A percentile compares a stretch with the other conserved stretches of the same genome.
Conservation (phyloP, 352 stramenopile genomes). For the Pythium aquatile region DNA sequence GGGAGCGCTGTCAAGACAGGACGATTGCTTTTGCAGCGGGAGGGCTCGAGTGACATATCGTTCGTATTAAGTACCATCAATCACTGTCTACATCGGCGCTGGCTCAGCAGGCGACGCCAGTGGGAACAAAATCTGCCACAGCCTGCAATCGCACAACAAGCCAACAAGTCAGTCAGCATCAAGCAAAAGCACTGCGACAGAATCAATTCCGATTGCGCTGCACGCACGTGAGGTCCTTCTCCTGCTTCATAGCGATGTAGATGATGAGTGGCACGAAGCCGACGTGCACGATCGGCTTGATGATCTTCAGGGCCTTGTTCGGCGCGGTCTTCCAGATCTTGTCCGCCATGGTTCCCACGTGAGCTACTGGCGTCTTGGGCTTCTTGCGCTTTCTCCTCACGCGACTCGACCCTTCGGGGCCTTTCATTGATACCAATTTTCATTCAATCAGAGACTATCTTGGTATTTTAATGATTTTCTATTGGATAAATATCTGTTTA, state of each 20-base stretch:
- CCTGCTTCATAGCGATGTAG: conserved; percentile 78
- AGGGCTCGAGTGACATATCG: neutral
- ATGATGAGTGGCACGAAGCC: conserved; percentile 81
- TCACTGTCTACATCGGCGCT: conserved; percentile 34
- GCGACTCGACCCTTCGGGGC: conserved; percentile 2
- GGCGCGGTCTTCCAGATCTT: conserved; percentile 80
- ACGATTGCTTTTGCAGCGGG: neutral
- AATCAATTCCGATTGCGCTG: neutral
- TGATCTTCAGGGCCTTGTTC: conserved; percentile 72
- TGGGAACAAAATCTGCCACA: conserved; percentile 76
- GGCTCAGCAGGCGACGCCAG: conserved; percentile 62
- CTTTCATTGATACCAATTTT: conserved; percentile 24
- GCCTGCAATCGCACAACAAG: conserved; percentile 27
- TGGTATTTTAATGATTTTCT: neutral
- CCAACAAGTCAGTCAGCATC: neutral
- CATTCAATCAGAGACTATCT: conserved; percentile 8
- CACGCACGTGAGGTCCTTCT: conserved; percentile 68
- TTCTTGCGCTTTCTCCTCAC: conserved; percentile 1
- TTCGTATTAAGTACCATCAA: neutral
- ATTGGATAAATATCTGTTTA: conserved; percentile 25
- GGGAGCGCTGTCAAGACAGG: too few relatives aligned
- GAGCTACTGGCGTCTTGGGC: neutral
- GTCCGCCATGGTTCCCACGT: conserved; percentile 29
- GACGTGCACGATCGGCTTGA: conserved; percentile 85
- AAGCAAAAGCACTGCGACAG: neutral